Base-by-base conservation (phyloP, 805 yeast species). In the Millerago galiae region DNA sequence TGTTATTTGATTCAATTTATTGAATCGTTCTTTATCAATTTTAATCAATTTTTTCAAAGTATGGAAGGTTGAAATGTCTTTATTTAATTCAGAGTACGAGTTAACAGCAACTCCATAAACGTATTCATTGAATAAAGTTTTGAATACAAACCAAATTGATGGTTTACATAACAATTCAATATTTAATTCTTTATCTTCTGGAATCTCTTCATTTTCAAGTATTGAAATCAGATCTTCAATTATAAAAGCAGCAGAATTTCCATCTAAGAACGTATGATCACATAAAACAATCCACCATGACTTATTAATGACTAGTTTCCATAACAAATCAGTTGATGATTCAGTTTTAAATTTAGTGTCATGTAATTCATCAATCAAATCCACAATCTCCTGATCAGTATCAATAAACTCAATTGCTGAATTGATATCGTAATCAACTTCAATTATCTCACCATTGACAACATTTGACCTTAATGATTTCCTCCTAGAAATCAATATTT, bases 181-280 rank as follows among this genome's bases (percentile, higher is more conserved):
- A 21, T 29, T 13, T 9, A 28, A 11, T 5, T 28, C 27, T 12
- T 34, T 16, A 25, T 37, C 44, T 13, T 21, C 30, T 12, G 9
- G 9, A 4, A 64, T 46, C n/a, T 28, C 25, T 5, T 29, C 16
- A 3, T 31, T 31, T 8, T 38, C 31, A 24, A 39, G 37, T 16
- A 39, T n/a, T 10, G 36, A 13, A 7, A 17, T 28, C 14, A 45
- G 16, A 24, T 45, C 48, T 18, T 45, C 46, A 2, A 45, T 6
- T 10, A 42, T 16, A 6, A 42, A 42, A 5, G 34, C 37, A 18
- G 26, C 38, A 14, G 41, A 31, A 5, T 14, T 38, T 1, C 48
- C 48, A 39, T 45, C 48, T 11, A 35, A 1, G 17, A 33, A 30
- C 4, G 37, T 25, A 33, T 45, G 48, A 12, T 45, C 46, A 14